Base-by-base conservation (phyloP, 1,284 basidiomycete species). In the Ustilago sp. region DNA sequence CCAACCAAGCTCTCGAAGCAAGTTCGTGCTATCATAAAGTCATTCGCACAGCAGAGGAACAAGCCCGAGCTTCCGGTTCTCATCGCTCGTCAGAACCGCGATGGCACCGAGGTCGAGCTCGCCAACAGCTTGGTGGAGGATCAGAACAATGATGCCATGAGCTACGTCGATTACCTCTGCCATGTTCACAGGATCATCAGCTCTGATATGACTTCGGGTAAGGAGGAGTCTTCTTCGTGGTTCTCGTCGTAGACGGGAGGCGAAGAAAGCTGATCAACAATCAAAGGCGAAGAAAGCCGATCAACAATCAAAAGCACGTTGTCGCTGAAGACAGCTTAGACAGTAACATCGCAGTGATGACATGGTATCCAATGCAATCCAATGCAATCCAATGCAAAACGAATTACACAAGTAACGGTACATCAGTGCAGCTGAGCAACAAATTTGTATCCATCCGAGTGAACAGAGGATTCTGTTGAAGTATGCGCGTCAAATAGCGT, bases 91-190 rank as follows among this genome's bases (percentile, higher is more conserved):
- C 97, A 99, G 86, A 94, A 98, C 84, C 88, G 94, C 83, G 97
- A 99, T 85, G 95, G 92, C 11, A 89, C 91, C 68, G 97, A 99
- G 88, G 91, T 99, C 60, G 97, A 99, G 86, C 95, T 96, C 81
- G 94, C 93, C 74, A 97, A 99, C 88, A 93, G 96, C 91, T 89
- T 99, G 15, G 91, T 98, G 13, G 97, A 99, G 88, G 97, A 99
- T 87, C 91, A 93, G 86, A 99, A 99, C 86, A 98, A 98, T 83
- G 95, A 94, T 52, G 93, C 93, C 0, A 91, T 97, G 90, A 83
- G 81, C 74, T 85, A 85, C 62, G 83, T 86, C 39, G 84, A 86
- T 65, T 85, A 86, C 60, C 72, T 83, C 15, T 83, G 83, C 63
- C 81, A 84, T 50, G 83, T 85, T 8, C 83, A 85, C 53, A 71